Evolutionary conservation across 1,284 basidiomycete genomes (phyloP), one percentile per base, ranked within the genome.

Genomic region (Sanghuangporus weigelae): DNA sequence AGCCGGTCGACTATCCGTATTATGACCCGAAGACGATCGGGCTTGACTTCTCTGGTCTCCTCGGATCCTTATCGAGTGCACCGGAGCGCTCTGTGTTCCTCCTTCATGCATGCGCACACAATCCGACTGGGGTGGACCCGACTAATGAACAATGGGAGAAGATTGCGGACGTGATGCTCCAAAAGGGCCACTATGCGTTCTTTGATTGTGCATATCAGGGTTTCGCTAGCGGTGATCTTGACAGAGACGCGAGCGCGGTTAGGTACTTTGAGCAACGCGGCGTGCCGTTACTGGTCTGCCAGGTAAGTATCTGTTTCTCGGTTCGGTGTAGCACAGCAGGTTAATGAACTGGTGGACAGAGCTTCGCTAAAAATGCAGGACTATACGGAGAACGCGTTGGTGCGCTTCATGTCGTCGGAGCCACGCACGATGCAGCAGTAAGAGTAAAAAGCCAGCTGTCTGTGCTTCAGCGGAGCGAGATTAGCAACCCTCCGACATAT

Each of bases 181-280:
- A 81, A 60, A 92, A 90, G 77, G 81, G 84, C 19, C 95, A 96
- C 75, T 96, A 87, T 75, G 91, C 90, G 53, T 96, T 97, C 79
- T 95, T 98, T 75, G 96, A 98, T 78, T 92, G 89, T 72, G 95
- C 95, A 6, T 98, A 98, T 77, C 95, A 98, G 76, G 94, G 93
- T 50, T 96, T 95, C 74, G 89, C 93, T 38, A 93, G 90, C 70
- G 93, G 94, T 4, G 86, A 95, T 73, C 75, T 93, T 67, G 87
- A 90, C 69, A 79, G 81, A 66, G 90, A 93, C 69, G 89, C 89
- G 14, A 84, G 83, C 81, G 89, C 90, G 10, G 86, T 92, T 68
- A 77, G 88, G 64, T 79, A 87, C 73, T 97, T 98, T 78, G 89
- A 87, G 36, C 78, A 84, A 68, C 79, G 80, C 66, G 83, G 83